phyloP scores from a whole-genome alignment of 2,329 filamentous ascomycete genomes.

The Calonectria multiphialidica region DNA sequence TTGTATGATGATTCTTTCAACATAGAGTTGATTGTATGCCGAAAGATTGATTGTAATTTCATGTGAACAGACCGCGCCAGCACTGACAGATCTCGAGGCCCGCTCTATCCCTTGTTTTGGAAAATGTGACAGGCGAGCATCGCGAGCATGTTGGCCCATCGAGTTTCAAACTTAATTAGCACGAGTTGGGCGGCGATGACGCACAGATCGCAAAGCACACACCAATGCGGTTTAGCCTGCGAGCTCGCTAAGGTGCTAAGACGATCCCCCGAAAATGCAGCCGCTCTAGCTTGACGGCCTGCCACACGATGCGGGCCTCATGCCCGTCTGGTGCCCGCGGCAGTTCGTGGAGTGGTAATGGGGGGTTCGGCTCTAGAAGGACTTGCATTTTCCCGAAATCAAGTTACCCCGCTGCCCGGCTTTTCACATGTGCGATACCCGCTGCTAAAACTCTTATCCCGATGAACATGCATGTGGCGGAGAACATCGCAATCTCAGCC shows the following conservation, averaged over 20 bases:
- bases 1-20: too few relatives aligned
- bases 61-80: background rate
- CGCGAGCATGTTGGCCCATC: background rate
- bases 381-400: background rate
- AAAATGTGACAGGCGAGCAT: background rate
- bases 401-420: background rate
- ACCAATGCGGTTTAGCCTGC: conserved; percentile 41
- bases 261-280: background rate
- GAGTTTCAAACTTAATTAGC: background rate
- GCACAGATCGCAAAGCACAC: conserved; percentile 33
- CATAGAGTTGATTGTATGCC: too few relatives aligned
- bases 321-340: background rate
- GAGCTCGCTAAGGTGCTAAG: conserved; percentile 18
- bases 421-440: background rate
- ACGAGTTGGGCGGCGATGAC: background rate
- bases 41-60: too few relatives aligned
- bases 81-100: too few relatives aligned
- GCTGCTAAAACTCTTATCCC: background rate
- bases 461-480: background rate
- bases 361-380: background rate
- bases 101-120: background rate
- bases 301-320: background rate
- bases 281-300: background rate
- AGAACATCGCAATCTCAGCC: conserved; percentile 34
- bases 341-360: background rate